These are phyloP conservation scores for Starmerella bombicola DNA, from an alignment of 805 yeast species.

Conservation along the genomic window DNA sequence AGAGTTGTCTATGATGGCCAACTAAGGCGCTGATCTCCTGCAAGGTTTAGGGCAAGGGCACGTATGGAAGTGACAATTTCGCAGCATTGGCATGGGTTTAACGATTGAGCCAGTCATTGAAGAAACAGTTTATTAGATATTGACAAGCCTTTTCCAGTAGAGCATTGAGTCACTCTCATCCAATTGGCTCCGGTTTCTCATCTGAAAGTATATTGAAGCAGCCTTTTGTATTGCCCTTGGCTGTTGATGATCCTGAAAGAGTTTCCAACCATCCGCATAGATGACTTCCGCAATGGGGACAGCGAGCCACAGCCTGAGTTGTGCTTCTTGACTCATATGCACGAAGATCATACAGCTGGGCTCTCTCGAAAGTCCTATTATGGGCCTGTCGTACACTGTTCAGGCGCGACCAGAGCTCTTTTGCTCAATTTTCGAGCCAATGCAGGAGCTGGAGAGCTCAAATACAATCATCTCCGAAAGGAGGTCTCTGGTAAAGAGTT, in stretches of 20 bases:
- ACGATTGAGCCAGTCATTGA: too few species aligned
- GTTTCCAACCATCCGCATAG: slow-evolving; percentile 37
- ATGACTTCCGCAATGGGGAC: slow-evolving; percentile 22
- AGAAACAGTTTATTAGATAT: too few species aligned
- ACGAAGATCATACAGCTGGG: slow-evolving; percentile 44
- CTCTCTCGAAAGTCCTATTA: slow-evolving; percentile 31
- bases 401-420: slow-evolving; percentile 31
- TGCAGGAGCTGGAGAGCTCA: slow-evolving; percentile 19
- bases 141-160: too few species aligned
- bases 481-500: slow-evolving; percentile 22
- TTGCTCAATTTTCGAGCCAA: slow-evolving; percentile 20
- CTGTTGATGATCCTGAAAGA: slow-evolving; percentile 30
- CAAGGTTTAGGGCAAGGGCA: too few species aligned
- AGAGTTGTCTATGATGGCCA: too few species aligned
- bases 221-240: too few species aligned
- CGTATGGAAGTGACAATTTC: too few species aligned
- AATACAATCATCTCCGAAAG: slow-evolving; percentile 21
- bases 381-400: slow-evolving; percentile 38
- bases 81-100: too few species aligned
- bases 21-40: too few species aligned
- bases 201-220: too few species aligned
- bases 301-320: slow-evolving; percentile 23
- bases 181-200: too few species aligned
- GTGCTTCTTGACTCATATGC: slow-evolving; percentile 40
- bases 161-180: too few species aligned